A percentile compares a stretch with the other conserved stretches of the same genome.
phyloP scores from a whole-genome alignment of 2,329 filamentous ascomycete genomes.

The Raffaelea arxii region DNA sequence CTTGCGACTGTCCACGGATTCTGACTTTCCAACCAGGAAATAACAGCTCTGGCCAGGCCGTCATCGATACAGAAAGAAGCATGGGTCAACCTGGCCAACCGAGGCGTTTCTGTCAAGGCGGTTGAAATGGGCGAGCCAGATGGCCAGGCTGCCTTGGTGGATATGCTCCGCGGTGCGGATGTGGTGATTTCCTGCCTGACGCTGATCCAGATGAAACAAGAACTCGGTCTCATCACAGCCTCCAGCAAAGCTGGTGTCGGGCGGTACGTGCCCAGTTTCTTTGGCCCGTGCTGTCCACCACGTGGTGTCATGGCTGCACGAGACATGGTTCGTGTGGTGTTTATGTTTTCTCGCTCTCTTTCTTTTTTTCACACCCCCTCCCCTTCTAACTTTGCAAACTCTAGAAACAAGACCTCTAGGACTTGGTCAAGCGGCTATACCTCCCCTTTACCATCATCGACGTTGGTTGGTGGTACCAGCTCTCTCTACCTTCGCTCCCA shows the following conservation, averaged over 20 bases:
- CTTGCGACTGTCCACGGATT: neutral
- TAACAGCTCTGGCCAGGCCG: neutral
- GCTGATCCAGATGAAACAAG: neutral
- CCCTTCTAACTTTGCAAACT: no score
- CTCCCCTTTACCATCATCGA: constrained; percentile 49
- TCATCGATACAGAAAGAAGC: neutral
- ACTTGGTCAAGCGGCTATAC: constrained; percentile 34
- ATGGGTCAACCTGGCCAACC: neutral
- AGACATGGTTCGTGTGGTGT: no score
- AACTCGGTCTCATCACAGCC: neutral
- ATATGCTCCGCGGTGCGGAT: neutral
- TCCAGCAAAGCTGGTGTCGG: neutral
- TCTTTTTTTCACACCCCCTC: no score
- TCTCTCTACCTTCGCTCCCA: constrained; percentile 20
- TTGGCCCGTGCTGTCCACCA: neutral
- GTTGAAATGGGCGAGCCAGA: neutral
- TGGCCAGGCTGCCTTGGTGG: neutral
- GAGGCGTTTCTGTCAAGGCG: neutral
- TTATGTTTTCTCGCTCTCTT: no score
- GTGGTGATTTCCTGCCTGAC: neutral
- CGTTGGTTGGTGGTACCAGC: constrained; percentile 49
- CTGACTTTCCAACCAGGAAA: neutral
- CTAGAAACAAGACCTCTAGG: constrained; percentile 42
- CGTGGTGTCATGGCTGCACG: neutral
- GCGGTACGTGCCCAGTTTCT: neutral